Evolutionary conservation across 1,139 yeast genomes (phyloP).

Genomic region (Geotrichum histeridarum): DNA sequence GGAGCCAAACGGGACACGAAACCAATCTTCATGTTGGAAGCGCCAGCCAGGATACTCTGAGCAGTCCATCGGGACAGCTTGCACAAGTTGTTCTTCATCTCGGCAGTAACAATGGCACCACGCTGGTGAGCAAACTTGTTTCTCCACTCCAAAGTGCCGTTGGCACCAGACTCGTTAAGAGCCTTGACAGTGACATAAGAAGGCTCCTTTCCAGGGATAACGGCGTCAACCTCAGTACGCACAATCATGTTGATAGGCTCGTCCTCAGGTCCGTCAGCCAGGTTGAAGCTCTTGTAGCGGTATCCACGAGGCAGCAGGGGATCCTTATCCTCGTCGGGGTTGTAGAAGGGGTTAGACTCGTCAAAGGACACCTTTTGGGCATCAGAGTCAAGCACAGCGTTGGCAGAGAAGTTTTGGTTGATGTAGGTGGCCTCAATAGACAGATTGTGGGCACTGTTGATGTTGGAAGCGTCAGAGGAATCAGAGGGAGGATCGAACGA

Average conservation of each 20-base stretch:
- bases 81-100: slow-evolving; percentile 58
- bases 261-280: slow-evolving; percentile 42
- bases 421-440: slow-evolving; percentile 54
- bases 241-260: slow-evolving; percentile 46
- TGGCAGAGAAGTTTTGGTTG: slow-evolving; percentile 52
- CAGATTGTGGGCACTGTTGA: slow-evolving; percentile 51
- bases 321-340: slow-evolving; percentile 38
- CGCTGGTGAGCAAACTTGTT: slow-evolving; percentile 51
- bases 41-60: slow-evolving; percentile 51
- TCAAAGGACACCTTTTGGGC: slow-evolving; percentile 34
- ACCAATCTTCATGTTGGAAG: slow-evolving; percentile 53
- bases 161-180: slow-evolving; percentile 51
- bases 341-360: slow-evolving; percentile 48
- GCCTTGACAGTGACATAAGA: slow-evolving; percentile 47
- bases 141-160: slow-evolving; percentile 56
- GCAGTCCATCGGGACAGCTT: slow-evolving; percentile 63
- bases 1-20: slow-evolving; percentile 53
- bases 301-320: slow-evolving; percentile 52
- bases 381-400: slow-evolving; percentile 40
- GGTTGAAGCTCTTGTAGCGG: slow-evolving; percentile 48
- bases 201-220: slow-evolving; percentile 35
- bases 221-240: slow-evolving; percentile 55
- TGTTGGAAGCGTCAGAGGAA: slow-evolving; percentile 42
- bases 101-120: slow-evolving; percentile 64
- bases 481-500: slow-evolving; percentile 50